Evolutionary conservation across 1,284 basidiomycete genomes (phyloP).

Genomic region (Apiotrichum siamense): DNA sequence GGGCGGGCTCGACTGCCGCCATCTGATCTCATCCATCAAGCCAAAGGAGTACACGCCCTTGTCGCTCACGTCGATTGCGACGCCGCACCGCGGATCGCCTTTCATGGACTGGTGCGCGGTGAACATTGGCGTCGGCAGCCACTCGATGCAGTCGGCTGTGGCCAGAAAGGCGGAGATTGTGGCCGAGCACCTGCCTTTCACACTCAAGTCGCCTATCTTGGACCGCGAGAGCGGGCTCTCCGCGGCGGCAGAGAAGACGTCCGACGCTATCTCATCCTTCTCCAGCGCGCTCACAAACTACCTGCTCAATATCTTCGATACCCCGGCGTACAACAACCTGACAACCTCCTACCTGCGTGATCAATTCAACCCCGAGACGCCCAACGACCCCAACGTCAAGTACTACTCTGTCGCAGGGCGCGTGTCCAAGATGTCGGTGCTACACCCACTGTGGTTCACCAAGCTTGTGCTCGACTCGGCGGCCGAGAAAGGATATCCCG

Average conservation of each 20-base stretch:
- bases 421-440: slow-evolving; percentile 61
- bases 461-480: slow-evolving; percentile 81
- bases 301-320: slow-evolving; percentile 87
- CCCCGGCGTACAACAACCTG: slow-evolving; percentile 93
- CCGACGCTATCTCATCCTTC: slow-evolving; percentile 26
- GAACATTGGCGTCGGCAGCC: slow-evolving; percentile 72
- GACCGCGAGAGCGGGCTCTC: slow-evolving; percentile 25
- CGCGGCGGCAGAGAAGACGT: slow-evolving; percentile 8
- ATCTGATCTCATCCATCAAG: slow-evolving; percentile 78
- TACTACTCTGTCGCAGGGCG: slow-evolving; percentile 90
- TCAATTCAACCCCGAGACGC: slow-evolving; percentile 86
- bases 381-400: slow-evolving; percentile 73
- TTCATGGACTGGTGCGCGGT: slow-evolving; percentile 99
- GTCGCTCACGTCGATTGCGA: slow-evolving; percentile 83
- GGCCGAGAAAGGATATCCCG: slow-evolving; percentile 52
- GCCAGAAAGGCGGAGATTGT: slow-evolving; percentile 23
- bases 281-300: slow-evolving; percentile 62
- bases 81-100: slow-evolving; percentile 91
- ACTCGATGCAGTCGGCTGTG: slow-evolving; percentile 29
- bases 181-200: slow-evolving; percentile 45
- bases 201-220: slow-evolving; percentile 51
- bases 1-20: slow-evolving; percentile 85
- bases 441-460: slow-evolving; percentile 95
- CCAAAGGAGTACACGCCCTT: slow-evolving; percentile 79
- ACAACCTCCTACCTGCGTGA: slow-evolving; percentile 78